phyloP scores from a whole-genome alignment of 371 early-diverging fungal species.

The Smittium mucronatum region DNA sequence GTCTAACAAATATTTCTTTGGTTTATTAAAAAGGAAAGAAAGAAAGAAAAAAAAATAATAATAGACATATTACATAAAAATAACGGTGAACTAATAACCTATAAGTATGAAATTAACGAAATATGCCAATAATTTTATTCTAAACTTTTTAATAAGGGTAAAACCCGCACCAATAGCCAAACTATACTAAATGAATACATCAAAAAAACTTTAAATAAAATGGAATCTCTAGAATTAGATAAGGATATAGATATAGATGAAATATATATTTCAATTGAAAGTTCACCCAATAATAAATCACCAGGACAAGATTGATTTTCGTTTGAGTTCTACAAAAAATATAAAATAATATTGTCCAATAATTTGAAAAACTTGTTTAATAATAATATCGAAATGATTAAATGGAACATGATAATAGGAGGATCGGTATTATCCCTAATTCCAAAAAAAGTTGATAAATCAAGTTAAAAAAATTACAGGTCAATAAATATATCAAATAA shows the following conservation, averaged over 20 bases:
- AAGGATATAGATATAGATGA: background rate
- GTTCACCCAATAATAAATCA: constrained; percentile 10
- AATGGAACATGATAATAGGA: too few relatives aligned
- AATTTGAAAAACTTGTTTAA: too few relatives aligned
- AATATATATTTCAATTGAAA: background rate
- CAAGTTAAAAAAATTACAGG: too few relatives aligned
- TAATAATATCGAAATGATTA: too few relatives aligned
- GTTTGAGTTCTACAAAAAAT: constrained; percentile 12
- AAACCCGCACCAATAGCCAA: background rate
- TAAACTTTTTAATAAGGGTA: background rate
- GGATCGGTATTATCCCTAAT: too few relatives aligned
- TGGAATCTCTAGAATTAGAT: background rate
- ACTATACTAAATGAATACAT: background rate
- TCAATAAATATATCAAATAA: too few relatives aligned
- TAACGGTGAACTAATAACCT: background rate
- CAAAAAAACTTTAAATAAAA: background rate
- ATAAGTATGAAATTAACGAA: background rate
- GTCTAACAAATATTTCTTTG: constrained; percentile 13
- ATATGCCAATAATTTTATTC: background rate
- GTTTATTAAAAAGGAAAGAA: background rate
- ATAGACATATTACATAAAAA: constrained; percentile 1
- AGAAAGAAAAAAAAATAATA: constrained; percentile 1
- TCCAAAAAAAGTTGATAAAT: too few relatives aligned
- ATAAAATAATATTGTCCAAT: too few relatives aligned
- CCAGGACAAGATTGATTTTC: constrained; percentile 15